phyloP scores from a whole-genome alignment of 2,329 filamentous ascomycete genomes.

The Ophiocordyceps camponoti-floridani region DNA sequence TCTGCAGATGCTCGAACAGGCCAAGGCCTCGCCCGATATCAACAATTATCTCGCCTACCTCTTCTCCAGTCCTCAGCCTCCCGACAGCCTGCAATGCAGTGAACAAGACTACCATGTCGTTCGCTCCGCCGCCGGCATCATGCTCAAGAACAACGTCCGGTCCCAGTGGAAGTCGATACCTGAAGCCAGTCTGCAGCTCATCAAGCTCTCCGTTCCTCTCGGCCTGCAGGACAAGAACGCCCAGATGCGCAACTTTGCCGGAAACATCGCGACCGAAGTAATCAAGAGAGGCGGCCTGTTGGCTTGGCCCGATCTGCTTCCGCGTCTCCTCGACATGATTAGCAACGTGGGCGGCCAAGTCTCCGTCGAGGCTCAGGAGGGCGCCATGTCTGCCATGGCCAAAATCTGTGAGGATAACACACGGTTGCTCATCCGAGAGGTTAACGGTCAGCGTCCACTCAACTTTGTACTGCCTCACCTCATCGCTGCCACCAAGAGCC shows the following conservation, averaged over 20 bases:
- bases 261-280: slow-evolving; percentile 87
- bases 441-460: slow-evolving; percentile 74
- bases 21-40: slow-evolving; percentile 76
- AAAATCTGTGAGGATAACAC: slow-evolving; percentile 97
- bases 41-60: slow-evolving; percentile 94
- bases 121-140: slow-evolving; percentile 74
- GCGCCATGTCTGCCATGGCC: slow-evolving; percentile 77
- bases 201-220: slow-evolving; percentile 62
- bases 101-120: slow-evolving; percentile 52
- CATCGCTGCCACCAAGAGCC: slow-evolving; percentile 66
- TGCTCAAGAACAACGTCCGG: slow-evolving; percentile 89
- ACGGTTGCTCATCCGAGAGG: slow-evolving; percentile 69
- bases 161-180: slow-evolving; percentile 59
- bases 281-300: slow-evolving; percentile 70
- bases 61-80: slow-evolving; percentile 52
- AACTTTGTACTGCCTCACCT: slow-evolving; percentile 81
- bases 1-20: slow-evolving; percentile 75
- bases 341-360: slow-evolving; percentile 53
- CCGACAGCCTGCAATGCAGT: slow-evolving; percentile 40
- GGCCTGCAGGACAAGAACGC: slow-evolving; percentile 65
- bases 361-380: slow-evolving; percentile 63
- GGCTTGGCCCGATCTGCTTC: slow-evolving; percentile 79
- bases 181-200: slow-evolving; percentile 52
- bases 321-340: slow-evolving; percentile 64
- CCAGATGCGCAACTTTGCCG: slow-evolving; percentile 76